These are phyloP conservation scores for Sporopachydermia cereana DNA, from an alignment of 1,139 yeast species.

Conservation along the genomic window DNA sequence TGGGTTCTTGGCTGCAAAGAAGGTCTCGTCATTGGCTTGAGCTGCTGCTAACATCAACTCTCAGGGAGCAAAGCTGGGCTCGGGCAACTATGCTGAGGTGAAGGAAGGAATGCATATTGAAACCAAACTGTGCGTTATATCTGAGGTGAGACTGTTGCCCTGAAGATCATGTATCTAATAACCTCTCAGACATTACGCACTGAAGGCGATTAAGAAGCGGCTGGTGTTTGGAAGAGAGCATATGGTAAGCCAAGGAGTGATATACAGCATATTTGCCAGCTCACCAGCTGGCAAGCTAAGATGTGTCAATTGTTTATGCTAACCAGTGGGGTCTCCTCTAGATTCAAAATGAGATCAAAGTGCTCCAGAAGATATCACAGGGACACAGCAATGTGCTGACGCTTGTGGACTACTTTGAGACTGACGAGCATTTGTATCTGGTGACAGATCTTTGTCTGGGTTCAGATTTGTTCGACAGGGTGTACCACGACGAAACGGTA, in stretches of 20 bases:
- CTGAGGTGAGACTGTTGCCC: not conserved
- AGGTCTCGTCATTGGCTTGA: too few relatives aligned
- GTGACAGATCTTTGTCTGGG: slow-evolving; percentile 61
- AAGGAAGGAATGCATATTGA: slow-evolving; percentile 29
- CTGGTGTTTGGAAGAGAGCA: slow-evolving; percentile 34
- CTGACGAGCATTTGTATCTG: slow-evolving; percentile 43
- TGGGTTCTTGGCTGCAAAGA: too few relatives aligned
- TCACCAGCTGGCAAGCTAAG: too few relatives aligned
- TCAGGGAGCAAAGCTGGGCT: slow-evolving; percentile 26
- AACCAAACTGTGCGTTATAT: slow-evolving; percentile 21
- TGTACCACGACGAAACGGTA: slow-evolving; percentile 39
- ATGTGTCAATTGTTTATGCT: too few relatives aligned
- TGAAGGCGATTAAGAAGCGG: slow-evolving; percentile 30
- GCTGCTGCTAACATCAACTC: not conserved
- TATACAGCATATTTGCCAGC: too few relatives aligned
- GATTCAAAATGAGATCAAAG: slow-evolving; percentile 44
- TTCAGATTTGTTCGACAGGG: slow-evolving; percentile 57
- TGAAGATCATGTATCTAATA: not conserved
- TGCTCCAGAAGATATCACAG: slow-evolving; percentile 33
- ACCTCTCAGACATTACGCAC: slow-evolving; percentile 25
- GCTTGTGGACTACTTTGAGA: slow-evolving; percentile 60
- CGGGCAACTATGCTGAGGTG: slow-evolving; percentile 30
- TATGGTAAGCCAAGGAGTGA: slow-evolving; percentile 18
- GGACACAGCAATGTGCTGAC: slow-evolving; percentile 52
- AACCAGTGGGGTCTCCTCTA: slow-evolving; percentile 5